Evolutionary conservation across 768 basidiomycete species (phyloP).

Genomic region (Leucosporidium creatinivorum): DNA sequence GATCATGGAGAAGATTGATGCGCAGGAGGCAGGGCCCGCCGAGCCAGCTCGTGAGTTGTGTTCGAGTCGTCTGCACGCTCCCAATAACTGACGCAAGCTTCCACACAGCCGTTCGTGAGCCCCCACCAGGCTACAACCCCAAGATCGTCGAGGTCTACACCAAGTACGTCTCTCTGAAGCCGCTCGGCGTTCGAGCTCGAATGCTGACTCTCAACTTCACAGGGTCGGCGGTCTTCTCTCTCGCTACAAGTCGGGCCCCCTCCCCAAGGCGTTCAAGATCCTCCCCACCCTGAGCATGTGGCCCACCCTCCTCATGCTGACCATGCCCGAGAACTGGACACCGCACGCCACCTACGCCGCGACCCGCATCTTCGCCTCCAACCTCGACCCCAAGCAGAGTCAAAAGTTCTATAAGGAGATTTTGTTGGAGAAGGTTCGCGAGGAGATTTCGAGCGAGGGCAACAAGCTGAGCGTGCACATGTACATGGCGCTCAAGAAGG

Average conservation of each 20-base stretch:
- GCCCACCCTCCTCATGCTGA: conserved; percentile 90
- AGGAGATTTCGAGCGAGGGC: conserved; percentile 68
- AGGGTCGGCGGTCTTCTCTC: conserved; percentile 80
- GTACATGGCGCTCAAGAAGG: conserved; percentile 84
- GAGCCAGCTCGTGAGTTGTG: conserved; percentile 47
- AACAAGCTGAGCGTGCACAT: conserved; percentile 81
- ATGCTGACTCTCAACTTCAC: conserved; percentile 10
- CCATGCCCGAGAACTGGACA: conserved; percentile 86
- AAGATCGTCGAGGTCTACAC: conserved; percentile 87
- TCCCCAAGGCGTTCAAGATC: conserved; percentile 97
- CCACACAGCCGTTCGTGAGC: conserved; percentile 3
- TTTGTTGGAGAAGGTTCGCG: conserved; percentile 76
- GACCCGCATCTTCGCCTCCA: conserved; percentile 90
- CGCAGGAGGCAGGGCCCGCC: conserved; percentile 48
- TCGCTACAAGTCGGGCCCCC: conserved; percentile 83
- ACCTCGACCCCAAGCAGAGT: conserved; percentile 89
- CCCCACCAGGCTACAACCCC: conserved; percentile 66
- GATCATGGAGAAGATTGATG: conserved; percentile 89
- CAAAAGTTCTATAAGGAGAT: conserved; percentile 88
- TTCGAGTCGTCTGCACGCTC: conserved; percentile 2
- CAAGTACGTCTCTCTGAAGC: conserved; percentile 54
- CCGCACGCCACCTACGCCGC: conserved; percentile 91
- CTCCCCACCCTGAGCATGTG: conserved; percentile 91
- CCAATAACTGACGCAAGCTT: conserved; percentile 4
- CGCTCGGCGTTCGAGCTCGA: background rate